Base-by-base conservation (phyloP, 345 rosid species). In the Conringia planisiliqua region DNA sequence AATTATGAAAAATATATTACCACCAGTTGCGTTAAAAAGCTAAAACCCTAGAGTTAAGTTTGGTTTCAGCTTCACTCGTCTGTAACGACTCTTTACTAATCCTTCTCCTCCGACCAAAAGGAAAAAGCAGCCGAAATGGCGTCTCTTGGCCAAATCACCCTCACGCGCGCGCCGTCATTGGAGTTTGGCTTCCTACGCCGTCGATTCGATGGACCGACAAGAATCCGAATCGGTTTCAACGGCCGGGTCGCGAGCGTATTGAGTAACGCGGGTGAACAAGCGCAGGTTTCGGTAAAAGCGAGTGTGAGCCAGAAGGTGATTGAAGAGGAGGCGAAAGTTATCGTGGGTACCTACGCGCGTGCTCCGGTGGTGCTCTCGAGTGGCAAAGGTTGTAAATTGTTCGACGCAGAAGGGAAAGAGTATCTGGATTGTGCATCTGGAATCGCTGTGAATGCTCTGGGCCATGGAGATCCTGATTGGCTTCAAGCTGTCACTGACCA, bases 381-480 rank as follows among this genome's bases (percentile, higher is more conserved):
- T 57, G 98, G 96, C 11, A 85, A 83, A 40, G 91, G 96, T 16
- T 91, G 97, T 77, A 91, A 87, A 75, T 84, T 93, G 86, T 84
- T 79, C 8, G 98, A 93, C 62, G 79, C 80, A 1, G 94, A 91
- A 59, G 96, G 96, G 42, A 78, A 80, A 65, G 96, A 91, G 83
- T 91, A 86, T 78, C 74, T 93, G 81, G 97, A 93, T 69, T 70
- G 87, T 78, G 80, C 87, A 4, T 67, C 97, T 11, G 96, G 97
- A 24, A 91, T 93, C 29, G 98, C 97, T 3, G 98, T 93, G 46
- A 89, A 91, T 70, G 88, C 89, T 2, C 83, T 93, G 39, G 96
- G 97, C 3, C 89, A 91, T 69, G 88, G 90, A 1, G 96, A 93
- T 77, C 85, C 88, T 54, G 97, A 91, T 74, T 91, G 97, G 98